Evolutionary conservation across 768 basidiomycete genomes (phyloP), one percentile per base, ranked within the genome.

Genomic region (Rhizopogon vulgaris): DNA sequence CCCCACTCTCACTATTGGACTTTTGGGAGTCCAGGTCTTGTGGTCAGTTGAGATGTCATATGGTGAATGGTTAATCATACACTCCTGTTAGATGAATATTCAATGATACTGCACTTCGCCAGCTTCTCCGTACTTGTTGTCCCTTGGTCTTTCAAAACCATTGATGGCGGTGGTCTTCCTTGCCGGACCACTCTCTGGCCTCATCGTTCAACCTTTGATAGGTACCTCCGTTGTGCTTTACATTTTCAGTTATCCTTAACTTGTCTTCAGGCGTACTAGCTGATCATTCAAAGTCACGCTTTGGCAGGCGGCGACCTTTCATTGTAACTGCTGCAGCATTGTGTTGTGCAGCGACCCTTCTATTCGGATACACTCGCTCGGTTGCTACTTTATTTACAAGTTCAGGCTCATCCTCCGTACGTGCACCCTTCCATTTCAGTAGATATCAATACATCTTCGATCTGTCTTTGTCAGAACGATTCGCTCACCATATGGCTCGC

Each of bases 11-110:
- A 94, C 92, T 0, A 61, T 93, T 6, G 87, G 90, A 0, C 70
- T 94, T 48, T 68, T 92, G 3, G 94, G 94, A 6, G 83, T 94
- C 0, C 89, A 91, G 65, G 82, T 92, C 54, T 80, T 95, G 42
- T 96, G 94, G 94, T 87, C 87, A 1, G 85, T 95, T 11, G 94
- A 96, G 63, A 94, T 96, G 90, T 86, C 90, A 0, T 94, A 95
- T 56, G 91, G 89, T 70, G 32, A 46, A 95, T 56, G 90, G 87
- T 60, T 50, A 3, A 34, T 60, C 46, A 10, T 45, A 17, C 3
- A 27, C 10, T 10, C 14, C 27, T 30, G 7, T 2, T 22, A 22
- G 11, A 37, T 30, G 12, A 40, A 17, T 22, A 39, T 22, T 34
- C 18, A 6, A 48, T 8, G 8, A 14, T 17, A n/a, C 41, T 10